Percentiles rank a stretch among this genome's conserved stretches.
Evolutionary conservation across 345 rosid genomes (phyloP).

Genomic region (Bretschneidera sinensis): DNA sequence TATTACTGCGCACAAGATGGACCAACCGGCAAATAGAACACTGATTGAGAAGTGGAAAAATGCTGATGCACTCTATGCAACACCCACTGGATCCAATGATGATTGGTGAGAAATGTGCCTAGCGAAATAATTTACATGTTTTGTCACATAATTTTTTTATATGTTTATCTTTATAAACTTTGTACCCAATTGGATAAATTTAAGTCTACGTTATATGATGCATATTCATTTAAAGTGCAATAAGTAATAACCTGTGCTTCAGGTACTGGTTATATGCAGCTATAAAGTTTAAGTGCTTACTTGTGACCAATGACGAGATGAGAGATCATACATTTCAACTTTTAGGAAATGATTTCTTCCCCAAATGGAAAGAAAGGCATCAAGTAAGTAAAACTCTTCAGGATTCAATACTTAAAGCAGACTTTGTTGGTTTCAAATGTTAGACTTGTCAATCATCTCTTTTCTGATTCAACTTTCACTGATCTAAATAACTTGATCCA

Average conservation of each 20-base stretch:
- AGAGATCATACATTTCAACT: conserved; percentile 77
- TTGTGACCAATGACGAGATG: conserved; percentile 80
- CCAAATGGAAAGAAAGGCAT: conserved; percentile 79
- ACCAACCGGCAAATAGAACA: conserved; percentile 33
- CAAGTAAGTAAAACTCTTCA: conserved; percentile 42
- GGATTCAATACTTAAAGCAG: neutral
- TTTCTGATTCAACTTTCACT: neutral
- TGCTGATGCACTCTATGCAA: conserved; percentile 58
- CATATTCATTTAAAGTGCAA: conserved; percentile 11
- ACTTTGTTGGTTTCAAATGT: neutral
- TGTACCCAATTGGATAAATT: neutral
- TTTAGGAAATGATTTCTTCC: conserved; percentile 66
- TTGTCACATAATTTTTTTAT: neutral
- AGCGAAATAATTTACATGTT: neutral
- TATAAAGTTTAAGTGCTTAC: conserved; percentile 54
- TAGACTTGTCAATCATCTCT: neutral
- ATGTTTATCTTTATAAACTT: conserved; percentile 7
- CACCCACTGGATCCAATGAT: conserved; percentile 73
- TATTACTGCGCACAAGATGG: conserved; percentile 39
- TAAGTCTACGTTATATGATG: conserved; percentile 2
- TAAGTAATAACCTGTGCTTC: conserved; percentile 20
- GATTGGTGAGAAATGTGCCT: conserved; percentile 50
- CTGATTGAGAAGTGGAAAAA: conserved; percentile 56
- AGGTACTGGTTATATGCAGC: conserved; percentile 89
- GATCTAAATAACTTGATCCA: neutral